Conservation (phyloP, 176 grass and related monocot genomes). For the Triticum aestivum region DNA sequence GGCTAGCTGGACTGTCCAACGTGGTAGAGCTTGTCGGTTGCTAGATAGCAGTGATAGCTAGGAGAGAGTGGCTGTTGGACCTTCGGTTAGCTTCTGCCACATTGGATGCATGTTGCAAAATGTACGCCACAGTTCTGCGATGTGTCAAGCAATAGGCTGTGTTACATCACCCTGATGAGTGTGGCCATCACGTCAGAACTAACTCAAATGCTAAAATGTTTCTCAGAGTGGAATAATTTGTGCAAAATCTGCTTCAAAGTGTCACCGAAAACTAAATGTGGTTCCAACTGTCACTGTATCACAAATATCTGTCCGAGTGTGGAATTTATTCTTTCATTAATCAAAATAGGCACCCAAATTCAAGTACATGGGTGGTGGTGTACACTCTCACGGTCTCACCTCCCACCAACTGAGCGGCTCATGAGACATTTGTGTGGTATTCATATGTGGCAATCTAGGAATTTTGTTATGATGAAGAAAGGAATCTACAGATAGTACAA, state of each 20-base stretch:
- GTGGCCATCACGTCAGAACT: neutral
- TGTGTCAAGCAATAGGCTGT: neutral
- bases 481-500: neutral
- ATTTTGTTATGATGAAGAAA: neutral
- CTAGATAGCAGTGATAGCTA: neutral
- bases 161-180: neutral
- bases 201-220: neutral
- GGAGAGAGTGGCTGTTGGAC: neutral
- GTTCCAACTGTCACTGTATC: neutral
- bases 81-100: neutral
- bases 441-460: neutral
- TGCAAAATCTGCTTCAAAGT: neutral
- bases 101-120: neutral
- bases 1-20: neutral
- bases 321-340: constrained; percentile 3
- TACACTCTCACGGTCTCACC: neutral
- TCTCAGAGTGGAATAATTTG: neutral
- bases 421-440: neutral
- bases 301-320: neutral
- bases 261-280: neutral
- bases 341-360: neutral
- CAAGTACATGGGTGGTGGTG: neutral
- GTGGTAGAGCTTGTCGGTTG: neutral
- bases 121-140: neutral
- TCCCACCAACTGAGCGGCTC: neutral